These are phyloP conservation scores for Theileria orientalis DNA, from an alignment of 169 alveolate genomes.

Conservation along the genomic window DNA sequence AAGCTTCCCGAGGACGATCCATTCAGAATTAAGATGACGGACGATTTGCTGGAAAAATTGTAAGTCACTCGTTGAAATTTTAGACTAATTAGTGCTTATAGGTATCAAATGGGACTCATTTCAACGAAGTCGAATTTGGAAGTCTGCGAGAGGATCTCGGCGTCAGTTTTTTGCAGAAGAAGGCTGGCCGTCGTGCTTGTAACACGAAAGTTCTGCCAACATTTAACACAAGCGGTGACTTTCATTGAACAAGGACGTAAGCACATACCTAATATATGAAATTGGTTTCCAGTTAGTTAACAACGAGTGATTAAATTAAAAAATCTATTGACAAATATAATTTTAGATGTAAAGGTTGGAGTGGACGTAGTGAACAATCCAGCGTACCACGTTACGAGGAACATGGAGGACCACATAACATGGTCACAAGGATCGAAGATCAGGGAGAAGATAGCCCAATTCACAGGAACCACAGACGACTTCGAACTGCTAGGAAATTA, in stretches of 20 bases:
- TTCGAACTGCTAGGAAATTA: slow-evolving; percentile 75
- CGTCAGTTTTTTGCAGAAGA: slow-evolving; percentile 95
- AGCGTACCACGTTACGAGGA: slow-evolving; percentile 92
- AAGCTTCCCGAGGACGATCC: slow-evolving; percentile 90
- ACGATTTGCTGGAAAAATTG: slow-evolving; percentile 89
- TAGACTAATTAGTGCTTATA: slow-evolving; percentile 3
- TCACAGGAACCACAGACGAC: slow-evolving; percentile 68
- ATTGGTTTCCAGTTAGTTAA: background rate
- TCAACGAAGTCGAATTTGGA: slow-evolving; percentile 85
- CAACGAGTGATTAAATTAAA: background rate
- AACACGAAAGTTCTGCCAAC: slow-evolving; percentile 90
- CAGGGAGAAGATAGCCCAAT: slow-evolving; percentile 65
- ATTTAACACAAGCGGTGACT: slow-evolving; percentile 91
- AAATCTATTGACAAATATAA: background rate
- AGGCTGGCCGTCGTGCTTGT: slow-evolving; percentile 94
- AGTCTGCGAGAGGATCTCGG: slow-evolving; percentile 89
- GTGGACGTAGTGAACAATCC: slow-evolving; percentile 93
- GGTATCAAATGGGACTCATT: slow-evolving; percentile 92
- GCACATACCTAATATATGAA: background rate
- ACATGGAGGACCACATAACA: slow-evolving; percentile 94
- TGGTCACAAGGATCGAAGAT: slow-evolving; percentile 95
- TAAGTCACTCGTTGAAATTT: slow-evolving; percentile 49
- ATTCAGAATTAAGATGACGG: slow-evolving; percentile 91
- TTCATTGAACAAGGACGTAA: slow-evolving; percentile 95
- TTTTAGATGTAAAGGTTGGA: slow-evolving; percentile 87